Conservation (phyloP, 257 asterid species). For the Jaltomata sinuosa region DNA sequence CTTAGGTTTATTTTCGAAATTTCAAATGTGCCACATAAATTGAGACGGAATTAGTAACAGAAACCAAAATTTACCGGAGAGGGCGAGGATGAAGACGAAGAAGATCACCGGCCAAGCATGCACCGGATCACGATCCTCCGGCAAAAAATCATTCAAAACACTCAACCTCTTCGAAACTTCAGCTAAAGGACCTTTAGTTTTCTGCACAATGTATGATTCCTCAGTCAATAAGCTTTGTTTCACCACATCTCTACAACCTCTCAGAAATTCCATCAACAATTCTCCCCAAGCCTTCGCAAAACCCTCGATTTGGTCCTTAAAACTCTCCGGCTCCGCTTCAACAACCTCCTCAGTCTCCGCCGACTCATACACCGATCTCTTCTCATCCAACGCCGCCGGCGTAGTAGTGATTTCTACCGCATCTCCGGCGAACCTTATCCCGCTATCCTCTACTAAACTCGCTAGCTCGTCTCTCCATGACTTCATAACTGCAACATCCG, state of each 20-base stretch:
- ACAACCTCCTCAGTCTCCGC: conserved; percentile 7
- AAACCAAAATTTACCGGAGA: conserved; percentile 41
- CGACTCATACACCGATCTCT: conserved; percentile 13
- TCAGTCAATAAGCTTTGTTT: conserved; percentile 65
- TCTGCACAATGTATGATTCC: conserved; percentile 73
- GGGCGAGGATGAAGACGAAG: conserved; percentile 52
- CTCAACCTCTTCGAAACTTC: conserved; percentile 49
- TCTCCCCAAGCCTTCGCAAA: conserved; percentile 89
- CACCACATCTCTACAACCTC: conserved; percentile 71
- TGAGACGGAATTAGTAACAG: no score
- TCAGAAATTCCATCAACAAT: conserved; percentile 55
- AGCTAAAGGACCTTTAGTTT: conserved; percentile 39
- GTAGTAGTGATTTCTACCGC: background rate
- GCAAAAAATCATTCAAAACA: conserved; percentile 63
- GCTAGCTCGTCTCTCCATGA: conserved; percentile 82
- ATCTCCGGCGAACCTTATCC: conserved; percentile 25
- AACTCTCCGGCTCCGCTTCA: conserved; percentile 40
- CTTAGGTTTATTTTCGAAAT: no score
- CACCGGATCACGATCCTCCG: conserved; percentile 86
- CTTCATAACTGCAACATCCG: conserved; percentile 34
- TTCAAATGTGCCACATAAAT: no score
- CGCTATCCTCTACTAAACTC: conserved; percentile 62
- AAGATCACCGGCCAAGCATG: conserved; percentile 69
- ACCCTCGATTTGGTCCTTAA: conserved; percentile 77
- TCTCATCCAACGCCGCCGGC: conserved; percentile 21